phyloP scores from a whole-genome alignment of 331 rosid species.

The Pyracantha coccinea region DNA sequence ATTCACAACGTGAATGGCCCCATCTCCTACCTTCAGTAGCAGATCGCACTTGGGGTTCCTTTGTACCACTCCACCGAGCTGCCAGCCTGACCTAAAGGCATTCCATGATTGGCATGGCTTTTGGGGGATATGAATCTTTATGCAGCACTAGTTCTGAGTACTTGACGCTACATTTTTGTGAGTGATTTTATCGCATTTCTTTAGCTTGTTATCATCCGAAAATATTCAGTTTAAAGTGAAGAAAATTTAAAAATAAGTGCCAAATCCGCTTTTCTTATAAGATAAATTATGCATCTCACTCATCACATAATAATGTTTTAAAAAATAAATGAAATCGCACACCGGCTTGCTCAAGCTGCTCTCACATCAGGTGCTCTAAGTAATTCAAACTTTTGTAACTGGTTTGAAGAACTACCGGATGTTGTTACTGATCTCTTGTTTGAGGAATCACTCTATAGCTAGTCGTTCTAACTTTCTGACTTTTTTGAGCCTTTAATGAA shows the following conservation, averaged over 20 bases:
- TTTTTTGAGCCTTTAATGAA: too few relatives aligned
- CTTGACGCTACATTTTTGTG: neutral
- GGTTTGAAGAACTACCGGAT: too few relatives aligned
- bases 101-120: neutral
- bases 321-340: too few relatives aligned
- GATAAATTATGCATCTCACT: neutral
- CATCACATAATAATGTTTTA: neutral
- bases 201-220: neutral
- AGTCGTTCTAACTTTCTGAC: too few relatives aligned
- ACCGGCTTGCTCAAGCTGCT: too few relatives aligned
- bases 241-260: neutral
- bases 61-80: neutral
- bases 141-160: neutral
- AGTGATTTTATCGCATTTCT: neutral
- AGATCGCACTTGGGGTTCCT: neutral
- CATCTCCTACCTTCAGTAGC: neutral
- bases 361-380: too few relatives aligned
- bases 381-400: too few relatives aligned
- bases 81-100: neutral
- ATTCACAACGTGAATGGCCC: neutral
- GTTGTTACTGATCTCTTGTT: too few relatives aligned
- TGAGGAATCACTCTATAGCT: too few relatives aligned
- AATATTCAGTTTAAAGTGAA: neutral
- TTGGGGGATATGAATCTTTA: neutral
- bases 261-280: neutral